Evolutionary conservation across 2,329 filamentous ascomycete species (phyloP).

Genomic region (Trichoderma pleuroti): DNA sequence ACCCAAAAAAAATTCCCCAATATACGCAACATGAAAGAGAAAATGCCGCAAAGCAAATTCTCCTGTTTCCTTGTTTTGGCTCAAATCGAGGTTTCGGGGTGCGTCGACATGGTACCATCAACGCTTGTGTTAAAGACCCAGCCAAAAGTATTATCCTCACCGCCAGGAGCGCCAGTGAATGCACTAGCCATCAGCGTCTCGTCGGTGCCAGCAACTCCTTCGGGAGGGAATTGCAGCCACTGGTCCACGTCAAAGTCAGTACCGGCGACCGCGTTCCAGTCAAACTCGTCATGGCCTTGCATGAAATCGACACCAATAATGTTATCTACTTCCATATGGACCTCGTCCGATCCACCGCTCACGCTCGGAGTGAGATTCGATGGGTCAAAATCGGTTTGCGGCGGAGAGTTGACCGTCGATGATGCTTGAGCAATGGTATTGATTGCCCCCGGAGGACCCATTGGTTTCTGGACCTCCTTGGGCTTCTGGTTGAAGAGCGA

Average conservation of each 20-base stretch:
- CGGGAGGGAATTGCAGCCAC: slow-evolving; percentile 56
- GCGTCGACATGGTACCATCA: slow-evolving; percentile 18
- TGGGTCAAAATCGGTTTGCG: slow-evolving; percentile 44
- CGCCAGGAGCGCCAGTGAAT: slow-evolving; percentile 27
- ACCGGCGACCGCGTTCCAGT: slow-evolving; percentile 51
- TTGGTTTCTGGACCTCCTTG: slow-evolving; percentile 31
- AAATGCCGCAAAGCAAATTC: background rate
- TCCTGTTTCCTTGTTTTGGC: background rate
- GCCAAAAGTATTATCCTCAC: slow-evolving; percentile 28
- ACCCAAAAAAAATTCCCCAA: background rate
- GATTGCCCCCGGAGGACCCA: slow-evolving; percentile 38
- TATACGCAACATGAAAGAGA: background rate
- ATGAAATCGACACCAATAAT: slow-evolving; percentile 45
- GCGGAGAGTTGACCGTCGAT: slow-evolving; percentile 39
- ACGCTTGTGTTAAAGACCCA: slow-evolving; percentile 30
- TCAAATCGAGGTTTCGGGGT: background rate
- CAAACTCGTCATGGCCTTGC: slow-evolving; percentile 47
- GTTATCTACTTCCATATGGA: slow-evolving; percentile 34
- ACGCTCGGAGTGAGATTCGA: slow-evolving; percentile 44
- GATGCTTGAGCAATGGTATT: slow-evolving; percentile 37
- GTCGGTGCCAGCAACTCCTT: slow-evolving; percentile 42
- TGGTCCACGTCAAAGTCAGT: slow-evolving; percentile 57
- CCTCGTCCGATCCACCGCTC: slow-evolving; percentile 43
- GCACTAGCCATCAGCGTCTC: slow-evolving; percentile 36
- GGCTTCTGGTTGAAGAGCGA: slow-evolving; percentile 36